Evolutionary conservation across 2,329 filamentous ascomycete species (phyloP).

Genomic region (Monosporascus sp.): DNA sequence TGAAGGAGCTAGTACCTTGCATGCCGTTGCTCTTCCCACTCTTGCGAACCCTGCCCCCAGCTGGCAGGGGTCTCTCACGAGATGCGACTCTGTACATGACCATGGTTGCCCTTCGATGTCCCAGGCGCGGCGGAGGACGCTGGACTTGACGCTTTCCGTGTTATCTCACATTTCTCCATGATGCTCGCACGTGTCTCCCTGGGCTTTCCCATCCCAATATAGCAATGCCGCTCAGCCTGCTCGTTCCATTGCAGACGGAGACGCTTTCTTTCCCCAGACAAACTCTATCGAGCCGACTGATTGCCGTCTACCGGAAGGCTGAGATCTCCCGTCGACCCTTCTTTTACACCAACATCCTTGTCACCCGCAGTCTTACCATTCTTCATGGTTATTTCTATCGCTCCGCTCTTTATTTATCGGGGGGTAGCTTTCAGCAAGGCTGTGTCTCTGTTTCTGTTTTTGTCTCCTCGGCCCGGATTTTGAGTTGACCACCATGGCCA

Average conservation of each 20-base stretch:
- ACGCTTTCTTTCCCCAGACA: constrained; percentile 24
- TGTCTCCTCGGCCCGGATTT: constrained; percentile 30
- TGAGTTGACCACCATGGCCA: constrained; percentile 44
- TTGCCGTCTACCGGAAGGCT: constrained; percentile 31
- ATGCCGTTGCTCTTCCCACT: not conserved
- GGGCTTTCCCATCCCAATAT: constrained; percentile 33
- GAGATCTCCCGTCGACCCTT: constrained; percentile 27
- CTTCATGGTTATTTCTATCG: constrained; percentile 22
- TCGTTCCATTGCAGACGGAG: constrained; percentile 32
- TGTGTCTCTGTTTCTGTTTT: constrained; percentile 29
- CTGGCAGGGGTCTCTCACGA: not conserved
- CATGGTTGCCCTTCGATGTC: constrained; percentile 8
- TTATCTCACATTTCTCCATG: constrained; percentile 20
- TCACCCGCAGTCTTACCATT: constrained; percentile 20
- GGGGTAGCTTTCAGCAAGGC: constrained; percentile 17
- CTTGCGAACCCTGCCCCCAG: not conserved
- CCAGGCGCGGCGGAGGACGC: constrained; percentile 11
- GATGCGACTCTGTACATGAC: constrained; percentile 9
- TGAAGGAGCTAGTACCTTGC: not conserved
- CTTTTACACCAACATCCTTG: constrained; percentile 25
- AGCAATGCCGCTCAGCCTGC: constrained; percentile 34
- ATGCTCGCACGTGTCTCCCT: constrained; percentile 22
- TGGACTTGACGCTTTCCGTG: constrained; percentile 12
- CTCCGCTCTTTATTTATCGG: constrained; percentile 27
- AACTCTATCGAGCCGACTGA: constrained; percentile 23